Conservation (phyloP, 441 rosid species). For the Theobroma grandiflorum region DNA sequence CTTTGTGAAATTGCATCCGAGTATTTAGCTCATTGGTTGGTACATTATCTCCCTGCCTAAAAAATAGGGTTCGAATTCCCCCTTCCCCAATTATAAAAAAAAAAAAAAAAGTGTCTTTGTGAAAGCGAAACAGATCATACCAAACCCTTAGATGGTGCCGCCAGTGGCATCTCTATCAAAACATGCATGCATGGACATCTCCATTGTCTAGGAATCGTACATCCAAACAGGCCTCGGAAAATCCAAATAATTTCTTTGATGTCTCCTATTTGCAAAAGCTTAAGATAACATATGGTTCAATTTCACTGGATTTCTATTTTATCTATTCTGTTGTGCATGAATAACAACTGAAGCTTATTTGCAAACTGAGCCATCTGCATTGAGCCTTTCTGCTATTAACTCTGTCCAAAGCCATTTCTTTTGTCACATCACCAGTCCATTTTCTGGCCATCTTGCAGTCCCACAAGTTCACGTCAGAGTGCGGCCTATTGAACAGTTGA, state of each 20-base stretch:
- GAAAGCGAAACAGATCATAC: no score
- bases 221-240: background rate
- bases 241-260: background rate
- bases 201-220: no score
- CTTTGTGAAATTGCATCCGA: no score
- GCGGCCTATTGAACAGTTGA: slow-evolving; percentile 7
- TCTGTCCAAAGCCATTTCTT: background rate
- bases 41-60: no score
- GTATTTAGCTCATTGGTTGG: no score
- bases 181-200: no score
- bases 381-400: background rate
- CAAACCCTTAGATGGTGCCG: no score
- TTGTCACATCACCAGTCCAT: background rate
- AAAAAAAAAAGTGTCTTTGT: no score
- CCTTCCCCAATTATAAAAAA: no score
- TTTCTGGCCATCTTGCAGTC: slow-evolving; percentile 1
- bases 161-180: no score
- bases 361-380: background rate
- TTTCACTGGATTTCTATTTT: background rate
- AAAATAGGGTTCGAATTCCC: no score
- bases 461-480: background rate
- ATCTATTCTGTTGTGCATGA: background rate
- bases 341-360: background rate
- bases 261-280: background rate
- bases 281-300: background rate